These are phyloP conservation scores for Lepidium africanum DNA, from an alignment of 345 rosid genomes.

Conservation along the genomic window DNA sequence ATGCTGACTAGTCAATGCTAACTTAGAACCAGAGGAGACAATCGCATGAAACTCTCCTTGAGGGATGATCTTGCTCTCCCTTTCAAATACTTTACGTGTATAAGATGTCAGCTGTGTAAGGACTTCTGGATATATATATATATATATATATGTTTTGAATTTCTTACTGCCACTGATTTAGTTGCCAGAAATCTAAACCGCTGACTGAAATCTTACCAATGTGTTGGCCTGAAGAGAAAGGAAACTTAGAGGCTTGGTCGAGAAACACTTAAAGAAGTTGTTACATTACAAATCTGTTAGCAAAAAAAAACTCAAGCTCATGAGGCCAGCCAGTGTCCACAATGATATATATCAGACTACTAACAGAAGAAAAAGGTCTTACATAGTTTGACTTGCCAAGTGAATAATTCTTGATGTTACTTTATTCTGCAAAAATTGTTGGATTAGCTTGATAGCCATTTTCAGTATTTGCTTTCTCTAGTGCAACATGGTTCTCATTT, in stretches of 20 bases:
- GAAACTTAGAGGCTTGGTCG: conserved; percentile 10
- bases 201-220: conserved; percentile 67
- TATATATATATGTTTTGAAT: conserved; percentile 46
- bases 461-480: conserved; percentile 55
- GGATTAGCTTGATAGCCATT: conserved; percentile 72
- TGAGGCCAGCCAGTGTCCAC: not conserved
- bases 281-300: conserved; percentile 3
- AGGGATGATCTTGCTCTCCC: conserved; percentile 43
- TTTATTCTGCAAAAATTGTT: conserved; percentile 63
- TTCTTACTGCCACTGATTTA: conserved; percentile 59
- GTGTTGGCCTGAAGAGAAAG: conserved; percentile 53
- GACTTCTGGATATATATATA: conserved; percentile 37
- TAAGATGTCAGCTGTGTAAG: conserved; percentile 58
- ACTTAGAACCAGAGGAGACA: conserved; percentile 46
- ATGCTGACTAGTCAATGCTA: conserved; percentile 57
- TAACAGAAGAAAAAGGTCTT: conserved; percentile 24
- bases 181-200: conserved; percentile 50
- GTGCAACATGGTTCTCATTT: conserved; percentile 41
- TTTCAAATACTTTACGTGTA: conserved; percentile 30
- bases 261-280: conserved; percentile 1
- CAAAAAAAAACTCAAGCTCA: not conserved
- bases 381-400: conserved; percentile 77
- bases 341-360: not conserved
- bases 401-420: conserved; percentile 67
- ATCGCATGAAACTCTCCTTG: conserved; percentile 48